A percentile compares a stretch with the other conserved stretches of the same genome.
These are phyloP conservation scores for Mycena kentingensis DNA, from an alignment of 768 basidiomycete species.

Conservation along the genomic window DNA sequence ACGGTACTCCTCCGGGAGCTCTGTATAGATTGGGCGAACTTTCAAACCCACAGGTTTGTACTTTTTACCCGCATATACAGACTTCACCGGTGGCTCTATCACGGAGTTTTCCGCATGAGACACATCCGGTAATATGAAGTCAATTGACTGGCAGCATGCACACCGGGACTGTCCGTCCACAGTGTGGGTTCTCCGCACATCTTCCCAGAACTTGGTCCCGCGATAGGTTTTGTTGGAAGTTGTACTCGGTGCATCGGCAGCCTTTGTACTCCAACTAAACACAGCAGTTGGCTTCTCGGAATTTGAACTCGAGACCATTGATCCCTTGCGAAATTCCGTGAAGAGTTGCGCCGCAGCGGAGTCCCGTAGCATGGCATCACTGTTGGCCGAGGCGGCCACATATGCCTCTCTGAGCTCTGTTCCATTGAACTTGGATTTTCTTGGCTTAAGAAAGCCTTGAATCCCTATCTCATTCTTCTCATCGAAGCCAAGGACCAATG, in stretches of 20 bases:
- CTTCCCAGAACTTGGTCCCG: too few species aligned
- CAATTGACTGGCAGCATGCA: neutral
- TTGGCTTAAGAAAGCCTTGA: neutral
- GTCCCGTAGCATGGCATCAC: neutral
- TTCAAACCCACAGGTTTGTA: constrained; percentile 24
- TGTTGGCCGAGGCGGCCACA: too few species aligned
- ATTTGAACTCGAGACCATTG: neutral
- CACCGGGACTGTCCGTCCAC: too few species aligned
- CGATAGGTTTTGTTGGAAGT: too few species aligned
- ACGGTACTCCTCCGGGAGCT: constrained; percentile 20
- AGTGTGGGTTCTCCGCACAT: too few species aligned
- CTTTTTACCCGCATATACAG: constrained; percentile 1
- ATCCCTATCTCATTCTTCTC: neutral
- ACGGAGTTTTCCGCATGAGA: neutral
- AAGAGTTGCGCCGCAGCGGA: neutral
- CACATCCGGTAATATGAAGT: neutral
- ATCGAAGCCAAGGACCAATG: neutral
- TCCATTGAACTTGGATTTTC: neutral
- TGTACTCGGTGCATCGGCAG: too few species aligned
- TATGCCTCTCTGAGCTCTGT: neutral
- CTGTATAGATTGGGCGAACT: constrained; percentile 22
- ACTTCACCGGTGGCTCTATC: neutral
- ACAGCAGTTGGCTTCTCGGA: too few species aligned
- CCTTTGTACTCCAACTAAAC: too few species aligned
- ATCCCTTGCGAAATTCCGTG: neutral